Base-by-base conservation (phyloP, 164 flowering plant species). In the Nymphaea colorata region DNA sequence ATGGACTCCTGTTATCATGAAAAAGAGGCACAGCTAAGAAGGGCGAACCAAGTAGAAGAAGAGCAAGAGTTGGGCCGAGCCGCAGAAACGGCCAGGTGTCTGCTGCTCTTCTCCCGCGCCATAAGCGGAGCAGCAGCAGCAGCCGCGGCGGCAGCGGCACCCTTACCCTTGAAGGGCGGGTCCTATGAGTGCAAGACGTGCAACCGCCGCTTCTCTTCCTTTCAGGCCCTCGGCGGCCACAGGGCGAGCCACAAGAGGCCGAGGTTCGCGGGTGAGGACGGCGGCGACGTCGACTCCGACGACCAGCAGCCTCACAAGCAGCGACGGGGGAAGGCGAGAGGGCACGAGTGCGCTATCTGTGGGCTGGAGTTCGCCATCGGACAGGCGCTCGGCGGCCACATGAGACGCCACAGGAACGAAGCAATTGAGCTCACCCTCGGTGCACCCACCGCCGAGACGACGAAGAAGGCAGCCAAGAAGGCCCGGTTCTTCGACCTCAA, bases 141-240 rank as follows among this genome's bases (percentile, higher is more conserved):
- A 0, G 57, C 57, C 0, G 36, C 36, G 36, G 36, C 36, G 36
- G 57, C 57, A 10, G 57, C 12, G 2, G 57, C 57, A 3, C 14
- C 14, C 12, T 51, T 15, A 8, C 57, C 57, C 3, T 10, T 3
- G 8, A 51, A 8, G 8, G 57, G 57, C 57, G 36, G 36, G 57
- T 78, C 68, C 7, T 85, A 82, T 73, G 85, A 83, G 76, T 87
- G 91, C 71, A 83, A 81, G 70, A 85, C 91, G 2, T 87, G 91
- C 67, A 77, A 79, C 68, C 73, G 82, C 12, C 69, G 72, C 4
- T 87, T 87, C 68, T 74, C 82, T 3, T 85, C 91, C 2, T 85
- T 87, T 61, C 91, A 85, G 69, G 91, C 89, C 2, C 67, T 87
- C 0, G 89, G 89, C 4, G 91, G 91, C 4, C 91, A 87, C 71